Evolutionary conservation across 768 basidiomycete species (phyloP).

Genomic region (Rubroboletus pulcherrimus): DNA sequence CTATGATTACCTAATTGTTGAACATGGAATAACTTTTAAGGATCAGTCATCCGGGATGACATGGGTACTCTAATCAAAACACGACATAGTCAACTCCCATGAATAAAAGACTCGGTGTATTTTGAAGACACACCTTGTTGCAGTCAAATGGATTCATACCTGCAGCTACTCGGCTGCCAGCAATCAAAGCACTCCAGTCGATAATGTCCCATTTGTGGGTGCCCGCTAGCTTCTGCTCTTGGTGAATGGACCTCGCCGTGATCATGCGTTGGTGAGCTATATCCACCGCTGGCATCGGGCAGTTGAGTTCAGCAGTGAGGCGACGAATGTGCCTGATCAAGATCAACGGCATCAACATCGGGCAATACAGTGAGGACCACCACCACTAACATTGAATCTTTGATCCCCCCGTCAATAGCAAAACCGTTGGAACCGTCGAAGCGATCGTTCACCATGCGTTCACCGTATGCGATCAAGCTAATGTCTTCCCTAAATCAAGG

Average conservation of each 20-base stretch:
- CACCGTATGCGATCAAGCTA: conserved; percentile 55
- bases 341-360: conserved; percentile 4
- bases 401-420: conserved; percentile 81
- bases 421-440: conserved; percentile 78
- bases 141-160: conserved; percentile 51
- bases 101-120: background rate
- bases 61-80: conserved; percentile 9
- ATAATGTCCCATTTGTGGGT: conserved; percentile 52
- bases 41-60: conserved; percentile 24
- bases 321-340: conserved; percentile 58
- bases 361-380: background rate
- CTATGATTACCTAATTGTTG: background rate
- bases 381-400: conserved; percentile 61
- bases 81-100: background rate
- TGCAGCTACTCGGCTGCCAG: conserved; percentile 71
- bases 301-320: conserved; percentile 59
- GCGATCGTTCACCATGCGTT: conserved; percentile 66
- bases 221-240: conserved; percentile 40
- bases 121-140: conserved; percentile 23
- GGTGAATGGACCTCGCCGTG: conserved; percentile 71
- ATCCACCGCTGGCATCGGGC: conserved; percentile 70
- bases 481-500: background rate
- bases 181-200: conserved; percentile 83
- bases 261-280: conserved; percentile 75
- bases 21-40: background rate